Evolutionary conservation across 257 asterid species (phyloP).

Genomic region (Solanum corneliomulleri): DNA sequence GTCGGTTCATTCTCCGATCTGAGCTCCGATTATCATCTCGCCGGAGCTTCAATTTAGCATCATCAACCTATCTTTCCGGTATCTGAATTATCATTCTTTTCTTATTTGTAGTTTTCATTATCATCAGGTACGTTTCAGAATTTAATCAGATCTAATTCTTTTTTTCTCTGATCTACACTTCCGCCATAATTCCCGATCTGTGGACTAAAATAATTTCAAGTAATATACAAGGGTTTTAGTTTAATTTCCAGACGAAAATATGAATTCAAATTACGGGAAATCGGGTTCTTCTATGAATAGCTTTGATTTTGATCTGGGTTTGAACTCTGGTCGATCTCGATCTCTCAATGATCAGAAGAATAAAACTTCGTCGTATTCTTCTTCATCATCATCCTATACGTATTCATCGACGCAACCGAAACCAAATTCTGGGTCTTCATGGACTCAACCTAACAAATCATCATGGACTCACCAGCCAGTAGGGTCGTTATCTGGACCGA

Average conservation of each 20-base stretch:
- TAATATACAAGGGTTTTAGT: background rate
- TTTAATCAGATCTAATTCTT: conserved; percentile 2
- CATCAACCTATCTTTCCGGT: background rate
- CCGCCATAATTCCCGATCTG: background rate
- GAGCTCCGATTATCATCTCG: background rate
- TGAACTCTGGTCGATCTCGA: conserved; percentile 41
- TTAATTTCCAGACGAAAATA: background rate
- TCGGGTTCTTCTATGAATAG: conserved; percentile 37
- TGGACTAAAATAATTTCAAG: background rate
- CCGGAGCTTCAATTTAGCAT: background rate
- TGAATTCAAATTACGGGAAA: conserved; percentile 79
- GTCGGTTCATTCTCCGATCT: background rate
- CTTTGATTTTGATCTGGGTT: conserved; percentile 82
- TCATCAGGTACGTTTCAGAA: conserved; percentile 10
- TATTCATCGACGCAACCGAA: conserved; percentile 31
- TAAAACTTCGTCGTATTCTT: conserved; percentile 26
- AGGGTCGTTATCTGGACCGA: conserved; percentile 46
- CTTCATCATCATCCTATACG: conserved; percentile 1
- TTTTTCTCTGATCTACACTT: background rate
- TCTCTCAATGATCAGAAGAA: conserved; percentile 62
- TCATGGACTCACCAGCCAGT: conserved; percentile 86
- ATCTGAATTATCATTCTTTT: background rate
- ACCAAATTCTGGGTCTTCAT: conserved; percentile 42
- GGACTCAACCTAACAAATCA: conserved; percentile 41
- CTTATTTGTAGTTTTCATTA: background rate